phyloP scores from a whole-genome alignment of 345 rosid genomes.

The Dovyalis caffra region DNA sequence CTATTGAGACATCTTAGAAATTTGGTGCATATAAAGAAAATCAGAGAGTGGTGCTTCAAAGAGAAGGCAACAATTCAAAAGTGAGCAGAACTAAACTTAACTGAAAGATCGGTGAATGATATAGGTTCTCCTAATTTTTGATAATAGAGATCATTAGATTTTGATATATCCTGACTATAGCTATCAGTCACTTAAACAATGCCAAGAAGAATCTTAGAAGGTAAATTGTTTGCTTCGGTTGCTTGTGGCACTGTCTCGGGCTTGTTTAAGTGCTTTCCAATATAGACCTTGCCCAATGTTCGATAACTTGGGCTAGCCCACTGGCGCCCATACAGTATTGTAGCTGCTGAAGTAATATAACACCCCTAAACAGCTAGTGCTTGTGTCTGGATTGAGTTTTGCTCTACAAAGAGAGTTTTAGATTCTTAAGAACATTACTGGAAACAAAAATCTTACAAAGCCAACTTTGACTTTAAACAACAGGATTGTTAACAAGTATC shows the following conservation, averaged over 20 bases:
- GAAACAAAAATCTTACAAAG: too few relatives aligned
- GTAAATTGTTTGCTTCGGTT: neutral
- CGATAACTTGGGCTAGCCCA: too few relatives aligned
- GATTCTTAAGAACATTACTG: neutral
- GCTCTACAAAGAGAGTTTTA: neutral
- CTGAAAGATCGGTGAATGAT: neutral
- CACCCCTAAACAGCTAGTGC: too few relatives aligned
- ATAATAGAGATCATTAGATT: too few relatives aligned
- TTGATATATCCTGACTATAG: neutral
- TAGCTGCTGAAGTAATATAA: too few relatives aligned
- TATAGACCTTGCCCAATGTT: neutral
- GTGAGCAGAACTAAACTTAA: neutral
- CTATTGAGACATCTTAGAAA: neutral
- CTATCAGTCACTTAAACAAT: neutral
- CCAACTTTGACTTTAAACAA: too few relatives aligned
- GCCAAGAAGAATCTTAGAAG: neutral
- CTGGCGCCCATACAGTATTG: too few relatives aligned
- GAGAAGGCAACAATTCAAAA: too few relatives aligned
- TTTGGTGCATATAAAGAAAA: too few relatives aligned
- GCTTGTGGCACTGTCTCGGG: neutral
- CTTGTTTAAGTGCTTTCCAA: neutral
- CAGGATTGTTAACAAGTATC: too few relatives aligned
- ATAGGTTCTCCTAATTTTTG: too few relatives aligned
- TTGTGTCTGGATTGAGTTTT: too few relatives aligned
- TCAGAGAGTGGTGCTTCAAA: neutral